These are phyloP conservation scores for Pyrenochaeta sp. DNA, from an alignment of 2,329 filamentous ascomycete species.

Conservation along the genomic window DNA sequence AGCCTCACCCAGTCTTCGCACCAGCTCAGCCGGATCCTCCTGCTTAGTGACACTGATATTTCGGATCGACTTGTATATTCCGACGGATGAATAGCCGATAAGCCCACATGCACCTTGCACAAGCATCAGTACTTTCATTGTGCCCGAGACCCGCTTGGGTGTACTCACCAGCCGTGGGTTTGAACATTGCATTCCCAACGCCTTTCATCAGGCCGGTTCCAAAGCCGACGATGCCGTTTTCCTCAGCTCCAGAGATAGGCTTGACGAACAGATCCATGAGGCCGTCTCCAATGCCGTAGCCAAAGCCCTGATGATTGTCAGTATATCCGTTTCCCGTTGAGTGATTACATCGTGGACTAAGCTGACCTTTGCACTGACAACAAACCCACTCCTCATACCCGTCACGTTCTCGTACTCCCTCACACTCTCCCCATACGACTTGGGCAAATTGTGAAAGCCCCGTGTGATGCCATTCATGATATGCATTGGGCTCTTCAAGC, in stretches of 20 bases:
- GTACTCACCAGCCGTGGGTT: constrained; percentile 66
- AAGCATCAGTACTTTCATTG: constrained; percentile 3
- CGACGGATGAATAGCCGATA: constrained; percentile 68
- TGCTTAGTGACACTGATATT: constrained; percentile 19
- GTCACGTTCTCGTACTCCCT: constrained; percentile 77
- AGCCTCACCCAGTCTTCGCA: constrained; percentile 20
- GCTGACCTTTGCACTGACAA: constrained; percentile 70
- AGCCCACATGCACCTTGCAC: constrained; percentile 61
- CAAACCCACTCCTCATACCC: constrained; percentile 74
- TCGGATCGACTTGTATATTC: constrained; percentile 64
- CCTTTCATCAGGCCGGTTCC: constrained; percentile 83
- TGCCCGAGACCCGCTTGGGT: background rate
- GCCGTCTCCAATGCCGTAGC: constrained; percentile 78
- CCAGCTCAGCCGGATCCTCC: constrained; percentile 15
- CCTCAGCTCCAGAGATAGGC: constrained; percentile 70
- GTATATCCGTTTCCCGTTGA: too few relatives aligned
- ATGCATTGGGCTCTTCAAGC: constrained; percentile 79
- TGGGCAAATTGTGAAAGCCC: constrained; percentile 86
- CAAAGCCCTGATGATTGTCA: constrained; percentile 63
- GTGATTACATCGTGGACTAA: background rate
- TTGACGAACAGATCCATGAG: constrained; percentile 81
- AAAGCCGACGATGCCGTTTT: constrained; percentile 69
- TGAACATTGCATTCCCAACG: constrained; percentile 68
- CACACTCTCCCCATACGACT: constrained; percentile 82
- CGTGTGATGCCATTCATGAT: constrained; percentile 79